A percentile compares a stretch with the other conserved stretches of the same genome.
phyloP scores from a whole-genome alignment of 768 basidiomycete genomes.

The Dioszegia aurantiaca region DNA sequence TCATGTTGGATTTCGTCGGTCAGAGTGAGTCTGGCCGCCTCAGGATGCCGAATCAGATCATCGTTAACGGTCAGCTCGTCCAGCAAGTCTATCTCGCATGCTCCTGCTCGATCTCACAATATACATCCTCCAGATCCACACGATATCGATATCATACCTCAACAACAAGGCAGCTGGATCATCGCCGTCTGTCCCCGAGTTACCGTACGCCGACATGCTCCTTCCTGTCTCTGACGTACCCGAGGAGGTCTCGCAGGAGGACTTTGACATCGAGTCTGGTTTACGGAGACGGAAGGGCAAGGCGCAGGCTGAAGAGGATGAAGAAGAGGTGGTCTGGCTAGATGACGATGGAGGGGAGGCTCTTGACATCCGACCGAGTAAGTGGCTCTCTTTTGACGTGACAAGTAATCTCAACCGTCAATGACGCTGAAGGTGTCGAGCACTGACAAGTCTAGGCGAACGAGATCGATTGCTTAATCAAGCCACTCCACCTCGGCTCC shows the following conservation, averaged over 20 bases:
- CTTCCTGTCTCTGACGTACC: slow-evolving; percentile 22
- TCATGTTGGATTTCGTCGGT: slow-evolving; percentile 44
- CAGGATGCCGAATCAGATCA: neutral
- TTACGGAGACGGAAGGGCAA: slow-evolving; percentile 17
- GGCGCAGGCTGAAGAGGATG: slow-evolving; percentile 16
- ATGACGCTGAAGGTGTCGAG: neutral
- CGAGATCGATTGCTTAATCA: neutral
- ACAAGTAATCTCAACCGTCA: too few species aligned
- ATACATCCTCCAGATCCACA: slow-evolving; percentile 28
- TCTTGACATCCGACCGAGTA: slow-evolving; percentile 5
- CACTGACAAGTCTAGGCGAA: neutral
- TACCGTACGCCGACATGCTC: slow-evolving; percentile 37
- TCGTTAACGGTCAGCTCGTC: slow-evolving; percentile 19
- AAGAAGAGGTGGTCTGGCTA: slow-evolving; percentile 31
- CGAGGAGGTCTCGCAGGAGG: slow-evolving; percentile 21
- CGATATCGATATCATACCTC: slow-evolving; percentile 37
- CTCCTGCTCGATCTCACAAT: slow-evolving; percentile 35
- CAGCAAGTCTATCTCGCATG: slow-evolving; percentile 34
- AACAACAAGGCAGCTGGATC: slow-evolving; percentile 19
- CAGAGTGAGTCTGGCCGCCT: slow-evolving; percentile 26
- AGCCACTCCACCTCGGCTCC: neutral
- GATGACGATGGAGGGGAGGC: slow-evolving; percentile 23
- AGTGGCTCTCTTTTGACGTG: neutral
- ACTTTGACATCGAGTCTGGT: slow-evolving; percentile 29
- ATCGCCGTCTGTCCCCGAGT: slow-evolving; percentile 11